These are phyloP conservation scores for Aspergillus egyptiacus DNA, from an alignment of 495 filamentous ascomycete genomes.

Conservation along the genomic window DNA sequence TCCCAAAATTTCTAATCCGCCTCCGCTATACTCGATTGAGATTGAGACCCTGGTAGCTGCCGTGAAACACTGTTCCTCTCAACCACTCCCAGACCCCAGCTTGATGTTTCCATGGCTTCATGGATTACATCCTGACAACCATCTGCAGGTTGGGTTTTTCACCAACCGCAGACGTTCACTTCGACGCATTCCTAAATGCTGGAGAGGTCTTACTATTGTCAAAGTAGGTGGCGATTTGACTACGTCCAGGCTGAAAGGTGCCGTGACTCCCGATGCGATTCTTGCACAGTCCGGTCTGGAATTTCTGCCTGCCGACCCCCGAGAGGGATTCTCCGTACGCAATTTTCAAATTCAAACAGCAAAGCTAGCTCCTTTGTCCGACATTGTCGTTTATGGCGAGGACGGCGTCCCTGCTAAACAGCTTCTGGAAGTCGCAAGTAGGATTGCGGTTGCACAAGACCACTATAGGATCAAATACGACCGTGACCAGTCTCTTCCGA, in stretches of 20 bases:
- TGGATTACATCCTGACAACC: conserved; percentile 84
- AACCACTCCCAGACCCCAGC: conserved; percentile 75
- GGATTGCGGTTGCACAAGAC: conserved; percentile 68
- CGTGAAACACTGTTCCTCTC: conserved; percentile 64
- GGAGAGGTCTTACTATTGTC: conserved; percentile 77
- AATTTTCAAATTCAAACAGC: conserved; percentile 97
- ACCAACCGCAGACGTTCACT: conserved; percentile 64
- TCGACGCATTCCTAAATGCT: conserved; percentile 68
- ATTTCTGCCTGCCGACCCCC: conserved; percentile 64
- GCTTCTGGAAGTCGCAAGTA: conserved; percentile 60
- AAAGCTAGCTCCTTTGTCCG: conserved; percentile 81
- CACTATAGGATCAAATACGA: conserved; percentile 63
- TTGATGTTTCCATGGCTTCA: conserved; percentile 97
- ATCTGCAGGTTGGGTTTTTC: conserved; percentile 86
- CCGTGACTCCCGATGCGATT: conserved; percentile 73
- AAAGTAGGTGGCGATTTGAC: conserved; percentile 80
- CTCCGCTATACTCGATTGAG: conserved; percentile 68
- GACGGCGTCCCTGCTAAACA: conserved; percentile 48
- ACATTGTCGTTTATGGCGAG: conserved; percentile 87
- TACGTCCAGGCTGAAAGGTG: conserved; percentile 74
- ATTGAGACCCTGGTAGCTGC: conserved; percentile 62
- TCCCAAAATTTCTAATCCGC: conserved; percentile 47
- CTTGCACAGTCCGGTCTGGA: conserved; percentile 43
- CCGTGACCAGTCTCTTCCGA: conserved; percentile 48
- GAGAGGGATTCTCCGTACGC: conserved; percentile 74